Percentiles rank a stretch among this genome's conserved stretches.
phyloP scores from a whole-genome alignment of 495 filamentous ascomycete genomes.

The Talaromyces ruber region DNA sequence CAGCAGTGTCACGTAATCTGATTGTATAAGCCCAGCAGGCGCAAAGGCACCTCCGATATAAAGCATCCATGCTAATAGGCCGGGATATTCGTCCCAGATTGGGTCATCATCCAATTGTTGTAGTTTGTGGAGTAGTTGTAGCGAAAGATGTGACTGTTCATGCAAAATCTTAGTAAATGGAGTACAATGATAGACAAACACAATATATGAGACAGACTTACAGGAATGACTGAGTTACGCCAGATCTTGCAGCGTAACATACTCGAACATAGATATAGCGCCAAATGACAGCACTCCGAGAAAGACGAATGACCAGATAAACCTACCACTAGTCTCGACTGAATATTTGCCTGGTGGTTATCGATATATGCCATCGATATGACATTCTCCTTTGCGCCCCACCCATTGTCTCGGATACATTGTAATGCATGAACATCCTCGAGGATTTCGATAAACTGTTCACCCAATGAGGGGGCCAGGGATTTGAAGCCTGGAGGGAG shows the following conservation, averaged over 20 bases:
- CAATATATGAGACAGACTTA: constrained; percentile 9
- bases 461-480: constrained; percentile 11
- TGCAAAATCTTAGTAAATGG: background rate
- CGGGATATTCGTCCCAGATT: constrained; percentile 18
- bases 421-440: constrained; percentile 27
- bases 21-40: constrained; percentile 17
- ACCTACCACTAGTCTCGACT: constrained; percentile 20
- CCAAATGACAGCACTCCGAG: constrained; percentile 24
- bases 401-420: constrained; percentile 22
- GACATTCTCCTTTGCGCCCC: constrained; percentile 12
- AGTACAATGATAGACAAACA: background rate
- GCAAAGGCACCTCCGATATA: constrained; percentile 32
- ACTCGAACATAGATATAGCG: constrained; percentile 25
- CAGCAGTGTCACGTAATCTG: constrained; percentile 20
- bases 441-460: constrained; percentile 22
- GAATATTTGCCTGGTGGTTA: constrained; percentile 30
- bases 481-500: constrained; percentile 21
- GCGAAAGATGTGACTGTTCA: constrained; percentile 24
- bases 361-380: constrained; percentile 25
- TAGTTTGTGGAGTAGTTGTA: constrained; percentile 21
- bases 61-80: constrained; percentile 26
- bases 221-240: constrained; percentile 23
- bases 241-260: constrained; percentile 32
- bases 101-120: constrained; percentile 14
- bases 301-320: constrained; percentile 13